Conservation (phyloP, 441 rosid genomes). For the Adansonia madagascariensis region DNA sequence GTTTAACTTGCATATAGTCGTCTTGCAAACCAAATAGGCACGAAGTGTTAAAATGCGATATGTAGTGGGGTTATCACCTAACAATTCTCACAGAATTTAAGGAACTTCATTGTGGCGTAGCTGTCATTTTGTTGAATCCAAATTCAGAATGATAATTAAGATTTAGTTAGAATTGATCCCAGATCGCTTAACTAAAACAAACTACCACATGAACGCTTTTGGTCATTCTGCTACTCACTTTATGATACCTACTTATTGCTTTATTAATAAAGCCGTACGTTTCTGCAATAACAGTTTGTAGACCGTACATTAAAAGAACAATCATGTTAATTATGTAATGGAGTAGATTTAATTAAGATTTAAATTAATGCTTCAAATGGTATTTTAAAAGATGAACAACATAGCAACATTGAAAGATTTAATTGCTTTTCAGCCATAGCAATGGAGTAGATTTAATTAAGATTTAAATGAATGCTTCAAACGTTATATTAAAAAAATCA, state of each 20-base stretch:
- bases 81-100: neutral
- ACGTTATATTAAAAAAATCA: neutral
- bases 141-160: neutral
- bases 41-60: too few relatives aligned
- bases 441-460: neutral
- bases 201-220: neutral
- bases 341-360: too few relatives aligned
- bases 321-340: neutral
- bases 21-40: neutral
- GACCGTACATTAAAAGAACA: neutral
- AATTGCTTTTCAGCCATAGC: neutral
- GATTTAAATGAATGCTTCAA: neutral
- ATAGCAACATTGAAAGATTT: too few relatives aligned
- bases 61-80: neutral
- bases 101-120: neutral
- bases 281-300: too few relatives aligned
- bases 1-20: neutral
- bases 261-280: neutral
- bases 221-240: neutral
- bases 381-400: too few relatives aligned
- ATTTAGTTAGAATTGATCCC: neutral
- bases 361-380: too few relatives aligned
- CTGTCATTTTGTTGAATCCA: neutral
- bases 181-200: neutral
- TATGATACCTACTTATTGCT: neutral